Percentiles rank a stretch among this genome's conserved stretches.
Conservation (phyloP, 2,329 filamentous ascomycete genomes). For the Beauveria medogensis region DNA sequence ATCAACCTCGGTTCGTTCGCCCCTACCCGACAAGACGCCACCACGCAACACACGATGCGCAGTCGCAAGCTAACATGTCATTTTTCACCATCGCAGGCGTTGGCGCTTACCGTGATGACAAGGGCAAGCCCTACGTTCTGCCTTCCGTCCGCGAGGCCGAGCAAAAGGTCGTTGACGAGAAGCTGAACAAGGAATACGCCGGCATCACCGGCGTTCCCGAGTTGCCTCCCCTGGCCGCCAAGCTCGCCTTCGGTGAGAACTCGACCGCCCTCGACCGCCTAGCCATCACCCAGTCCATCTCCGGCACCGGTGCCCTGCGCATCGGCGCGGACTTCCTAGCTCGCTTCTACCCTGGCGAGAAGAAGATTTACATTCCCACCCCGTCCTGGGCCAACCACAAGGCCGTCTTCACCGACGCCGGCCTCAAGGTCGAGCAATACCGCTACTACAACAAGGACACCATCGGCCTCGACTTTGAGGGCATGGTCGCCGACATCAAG, state of each 20-base stretch:
- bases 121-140: conserved; percentile 96
- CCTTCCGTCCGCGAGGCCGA: conserved; percentile 87
- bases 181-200: conserved; percentile 94
- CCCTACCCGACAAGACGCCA: conserved; percentile 10
- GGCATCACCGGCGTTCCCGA: conserved; percentile 93
- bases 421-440: conserved; percentile 88
- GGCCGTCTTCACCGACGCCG: conserved; percentile 90
- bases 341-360: conserved; percentile 82
- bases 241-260: conserved; percentile 81
- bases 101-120: conserved; percentile 95
- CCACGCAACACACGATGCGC: conserved; percentile 1
- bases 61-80: not conserved
- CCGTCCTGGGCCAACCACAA: conserved; percentile 98
- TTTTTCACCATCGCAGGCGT: conserved; percentile 51
- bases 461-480: conserved; percentile 95
- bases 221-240: conserved; percentile 86
- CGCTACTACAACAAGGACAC: conserved; percentile 99
- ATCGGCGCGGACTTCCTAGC: conserved; percentile 90
- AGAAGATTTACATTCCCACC: conserved; percentile 93
- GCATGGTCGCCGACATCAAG: conserved; percentile 85
- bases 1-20: conserved; percentile 77
- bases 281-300: conserved; percentile 95
- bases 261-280: conserved; percentile 70
- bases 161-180: conserved; percentile 69
- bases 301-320: conserved; percentile 89